Percentiles rank a stretch among this genome's conserved stretches.
Conservation (phyloP, 2,329 filamentous ascomycete species). For the Cladophialophora bantiana region DNA sequence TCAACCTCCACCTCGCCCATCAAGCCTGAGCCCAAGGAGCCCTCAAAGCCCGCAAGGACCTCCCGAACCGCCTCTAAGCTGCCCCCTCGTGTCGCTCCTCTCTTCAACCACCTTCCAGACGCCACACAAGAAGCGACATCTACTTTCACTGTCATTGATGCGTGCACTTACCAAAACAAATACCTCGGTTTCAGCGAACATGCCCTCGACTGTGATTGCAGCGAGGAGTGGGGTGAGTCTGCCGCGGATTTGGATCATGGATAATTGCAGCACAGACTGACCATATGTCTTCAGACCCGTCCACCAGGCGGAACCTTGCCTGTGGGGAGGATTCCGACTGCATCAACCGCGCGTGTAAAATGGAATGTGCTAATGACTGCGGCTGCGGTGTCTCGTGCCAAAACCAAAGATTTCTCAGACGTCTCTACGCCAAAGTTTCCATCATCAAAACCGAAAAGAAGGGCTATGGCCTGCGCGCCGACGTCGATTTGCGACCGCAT, state of each 20-base stretch:
- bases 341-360: constrained; percentile 97
- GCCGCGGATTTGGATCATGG: constrained; percentile 29
- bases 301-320: constrained; percentile 71
- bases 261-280: constrained; percentile 24
- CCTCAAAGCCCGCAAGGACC: constrained; percentile 72
- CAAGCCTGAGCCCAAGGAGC: constrained; percentile 61
- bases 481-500: constrained; percentile 76
- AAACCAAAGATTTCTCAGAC: constrained; percentile 92
- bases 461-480: constrained; percentile 86
- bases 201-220: constrained; percentile 93
- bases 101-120: constrained; percentile 79
- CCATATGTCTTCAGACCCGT: constrained; percentile 57
- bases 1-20: constrained; percentile 64
- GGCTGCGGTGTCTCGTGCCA: constrained; percentile 87
- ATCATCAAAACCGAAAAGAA: constrained; percentile 99
- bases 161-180: constrained; percentile 91
- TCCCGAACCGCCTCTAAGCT: constrained; percentile 76
- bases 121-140: constrained; percentile 76
- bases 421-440: constrained; percentile 86
- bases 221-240: constrained; percentile 88
- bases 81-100: constrained; percentile 64
- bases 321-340: constrained; percentile 97
- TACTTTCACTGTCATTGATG: constrained; percentile 79
- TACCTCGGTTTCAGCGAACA: constrained; percentile 89
- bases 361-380: constrained; percentile 89